Evolutionary conservation across 139 green algal species (phyloP).

Genomic region (Ettlia oleoabundans): DNA sequence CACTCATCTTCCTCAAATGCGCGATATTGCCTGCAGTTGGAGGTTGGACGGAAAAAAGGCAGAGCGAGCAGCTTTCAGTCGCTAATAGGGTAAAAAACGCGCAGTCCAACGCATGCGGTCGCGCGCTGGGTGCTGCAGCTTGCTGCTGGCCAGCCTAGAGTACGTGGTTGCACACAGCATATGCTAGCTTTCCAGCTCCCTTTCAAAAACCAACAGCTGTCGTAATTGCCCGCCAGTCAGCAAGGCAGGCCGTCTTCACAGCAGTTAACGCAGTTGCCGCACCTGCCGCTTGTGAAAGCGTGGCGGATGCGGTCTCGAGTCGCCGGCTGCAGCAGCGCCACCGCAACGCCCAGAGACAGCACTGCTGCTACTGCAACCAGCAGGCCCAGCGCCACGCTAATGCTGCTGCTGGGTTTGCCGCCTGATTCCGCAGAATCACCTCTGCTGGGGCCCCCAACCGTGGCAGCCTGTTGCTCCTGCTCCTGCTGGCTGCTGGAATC

Average conservation of each 20-base stretch:
- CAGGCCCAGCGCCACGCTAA: constrained; percentile 17
- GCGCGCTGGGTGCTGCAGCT: too few species aligned
- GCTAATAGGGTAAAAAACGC: not conserved
- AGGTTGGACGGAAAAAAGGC: not conserved
- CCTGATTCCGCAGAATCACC: not conserved
- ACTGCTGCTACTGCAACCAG: constrained; percentile 13
- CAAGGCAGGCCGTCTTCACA: not conserved
- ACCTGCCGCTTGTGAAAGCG: not conserved
- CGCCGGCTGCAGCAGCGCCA: constrained; percentile 27
- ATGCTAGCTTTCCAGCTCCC: too few species aligned
- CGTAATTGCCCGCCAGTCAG: not conserved
- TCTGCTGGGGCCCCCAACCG: not conserved
- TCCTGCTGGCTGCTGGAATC: not conserved
- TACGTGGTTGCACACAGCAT: too few species aligned
- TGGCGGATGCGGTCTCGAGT: not conserved
- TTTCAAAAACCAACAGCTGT: not conserved
- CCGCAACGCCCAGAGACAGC: not conserved
- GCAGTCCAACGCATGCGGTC: not conserved
- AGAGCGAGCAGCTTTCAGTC: not conserved
- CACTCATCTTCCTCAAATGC: constrained; percentile 1
- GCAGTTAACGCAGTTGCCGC: not conserved
- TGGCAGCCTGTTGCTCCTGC: not conserved
- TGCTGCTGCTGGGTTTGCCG: not conserved
- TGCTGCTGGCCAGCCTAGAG: not conserved
- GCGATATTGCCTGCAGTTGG: constrained; percentile 10